A percentile compares a stretch with the other conserved stretches of the same genome.
phyloP scores from a whole-genome alignment of 2,329 filamentous ascomycete species.

The Talaromyces sp. region DNA sequence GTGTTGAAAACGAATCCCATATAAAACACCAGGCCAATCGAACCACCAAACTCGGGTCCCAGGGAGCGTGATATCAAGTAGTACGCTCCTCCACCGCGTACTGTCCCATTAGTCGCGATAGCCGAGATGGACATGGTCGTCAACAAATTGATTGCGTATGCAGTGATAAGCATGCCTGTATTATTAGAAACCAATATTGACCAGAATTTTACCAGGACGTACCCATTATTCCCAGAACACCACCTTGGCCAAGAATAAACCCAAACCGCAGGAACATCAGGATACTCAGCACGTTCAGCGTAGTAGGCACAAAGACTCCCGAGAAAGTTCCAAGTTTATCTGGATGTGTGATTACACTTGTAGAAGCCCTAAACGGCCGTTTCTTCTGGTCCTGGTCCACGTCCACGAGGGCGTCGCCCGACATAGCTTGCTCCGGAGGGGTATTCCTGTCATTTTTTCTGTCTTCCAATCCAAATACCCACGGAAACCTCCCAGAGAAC shows the following conservation, averaged over 20 bases:
- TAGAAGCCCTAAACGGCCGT: constrained; percentile 17
- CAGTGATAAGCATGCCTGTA: constrained; percentile 62
- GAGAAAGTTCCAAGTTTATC: constrained; percentile 70
- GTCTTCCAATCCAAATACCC: constrained; percentile 17
- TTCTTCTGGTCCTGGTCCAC: constrained; percentile 20
- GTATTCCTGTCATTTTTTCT: constrained; percentile 9
- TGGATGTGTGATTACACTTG: constrained; percentile 21
- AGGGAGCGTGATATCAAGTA: constrained; percentile 82
- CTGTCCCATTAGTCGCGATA: constrained; percentile 84
- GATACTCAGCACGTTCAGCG: constrained; percentile 81
- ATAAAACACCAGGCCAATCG: constrained; percentile 83
- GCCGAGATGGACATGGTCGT: constrained; percentile 82
- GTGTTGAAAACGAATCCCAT: constrained; percentile 86
- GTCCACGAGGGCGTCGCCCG: constrained; percentile 8
- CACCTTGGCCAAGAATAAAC: constrained; percentile 73
- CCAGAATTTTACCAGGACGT: constrained; percentile 13
- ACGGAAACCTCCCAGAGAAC: constrained; percentile 19
- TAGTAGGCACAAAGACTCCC: constrained; percentile 83
- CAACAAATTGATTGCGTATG: constrained; percentile 77
- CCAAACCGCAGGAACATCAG: constrained; percentile 90
- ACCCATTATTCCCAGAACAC: constrained; percentile 75
- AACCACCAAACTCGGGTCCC: constrained; percentile 82
- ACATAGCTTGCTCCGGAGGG: background rate
- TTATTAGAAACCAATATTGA: background rate
- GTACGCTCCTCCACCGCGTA: constrained; percentile 80